Conservation (phyloP, 2,329 filamentous ascomycete species). For the Thielaviopsis ethacetica region DNA sequence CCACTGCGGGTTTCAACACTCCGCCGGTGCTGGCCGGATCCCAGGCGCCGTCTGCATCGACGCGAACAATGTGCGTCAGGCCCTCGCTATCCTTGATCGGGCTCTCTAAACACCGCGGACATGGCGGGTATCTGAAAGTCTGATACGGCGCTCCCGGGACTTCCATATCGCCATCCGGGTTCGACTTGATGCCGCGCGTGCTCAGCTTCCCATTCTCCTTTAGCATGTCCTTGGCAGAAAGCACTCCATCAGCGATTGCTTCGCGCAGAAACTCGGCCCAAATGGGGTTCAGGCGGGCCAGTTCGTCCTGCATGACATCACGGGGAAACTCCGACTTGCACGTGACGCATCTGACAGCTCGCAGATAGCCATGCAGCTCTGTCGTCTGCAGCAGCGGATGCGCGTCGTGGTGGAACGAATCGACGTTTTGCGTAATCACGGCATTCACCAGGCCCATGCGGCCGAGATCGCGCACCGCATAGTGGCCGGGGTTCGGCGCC, state of each 20-base stretch:
- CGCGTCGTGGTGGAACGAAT: conserved; percentile 72
- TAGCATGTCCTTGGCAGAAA: conserved; percentile 4
- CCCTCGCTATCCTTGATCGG: background rate
- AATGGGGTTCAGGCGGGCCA: conserved; percentile 66
- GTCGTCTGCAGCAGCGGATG: conserved; percentile 61
- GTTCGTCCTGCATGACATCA: conserved; percentile 55
- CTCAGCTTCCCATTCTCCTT: conserved; percentile 50
- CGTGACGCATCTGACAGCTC: conserved; percentile 63
- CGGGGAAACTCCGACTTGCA: conserved; percentile 60
- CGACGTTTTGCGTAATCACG: conserved; percentile 92
- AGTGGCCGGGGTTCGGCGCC: conserved; percentile 64
- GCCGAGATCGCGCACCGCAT: conserved; percentile 57
- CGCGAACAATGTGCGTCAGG: conserved; percentile 27
- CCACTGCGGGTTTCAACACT: conserved; percentile 78
- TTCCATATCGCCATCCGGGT: conserved; percentile 91
- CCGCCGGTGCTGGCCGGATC: conserved; percentile 48
- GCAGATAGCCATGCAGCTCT: conserved; percentile 83
- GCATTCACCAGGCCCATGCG: conserved; percentile 53
- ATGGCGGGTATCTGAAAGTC: conserved; percentile 81
- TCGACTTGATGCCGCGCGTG: conserved; percentile 58
- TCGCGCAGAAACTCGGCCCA: conserved; percentile 66
- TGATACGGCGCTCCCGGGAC: conserved; percentile 73
- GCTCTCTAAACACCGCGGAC: conserved; percentile 58
- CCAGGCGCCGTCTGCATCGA: conserved; percentile 65
- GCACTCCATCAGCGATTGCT: conserved; percentile 43